A percentile compares a stretch with the other conserved stretches of the same genome.
phyloP scores from a whole-genome alignment of 768 basidiomycete genomes.

The Imleria badia region DNA sequence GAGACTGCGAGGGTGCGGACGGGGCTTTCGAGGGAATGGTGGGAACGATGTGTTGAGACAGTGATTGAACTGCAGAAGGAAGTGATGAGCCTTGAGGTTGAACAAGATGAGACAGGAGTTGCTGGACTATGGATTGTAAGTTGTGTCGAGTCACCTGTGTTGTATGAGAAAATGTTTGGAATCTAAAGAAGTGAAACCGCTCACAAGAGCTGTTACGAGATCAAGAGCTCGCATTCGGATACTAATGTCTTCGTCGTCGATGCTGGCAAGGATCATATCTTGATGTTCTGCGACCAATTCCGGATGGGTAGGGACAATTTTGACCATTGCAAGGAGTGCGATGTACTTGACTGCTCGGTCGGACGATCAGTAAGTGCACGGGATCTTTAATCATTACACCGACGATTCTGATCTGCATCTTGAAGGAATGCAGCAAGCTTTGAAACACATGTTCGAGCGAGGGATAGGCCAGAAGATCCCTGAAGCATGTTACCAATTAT shows the following conservation, averaged over 20 bases:
- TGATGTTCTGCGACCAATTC: conserved; percentile 90
- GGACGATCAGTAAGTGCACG: conserved; percentile 16
- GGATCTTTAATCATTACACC: conserved; percentile 35
- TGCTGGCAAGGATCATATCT: conserved; percentile 83
- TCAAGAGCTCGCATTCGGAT: conserved; percentile 96
- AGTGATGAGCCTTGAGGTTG: conserved; percentile 50
- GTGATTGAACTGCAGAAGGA: conserved; percentile 55
- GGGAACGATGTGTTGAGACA: conserved; percentile 52
- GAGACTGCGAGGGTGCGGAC: conserved; percentile 62
- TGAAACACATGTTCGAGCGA: conserved; percentile 87
- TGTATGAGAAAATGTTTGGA: not conserved
- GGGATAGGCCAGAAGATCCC: conserved; percentile 67
- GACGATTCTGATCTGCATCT: conserved; percentile 94
- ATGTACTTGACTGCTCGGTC: conserved; percentile 89
- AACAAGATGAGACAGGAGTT: conserved; percentile 84
- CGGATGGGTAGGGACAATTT: conserved; percentile 92
- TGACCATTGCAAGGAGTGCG: conserved; percentile 89
- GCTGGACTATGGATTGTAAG: conserved; percentile 86
- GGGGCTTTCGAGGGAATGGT: conserved; percentile 38
- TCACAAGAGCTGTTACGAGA: conserved; percentile 89
- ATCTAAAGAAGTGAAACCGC: conserved; percentile 9
- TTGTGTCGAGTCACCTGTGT: conserved; percentile 77
- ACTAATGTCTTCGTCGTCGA: conserved; percentile 92
- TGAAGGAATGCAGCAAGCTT: conserved; percentile 91
- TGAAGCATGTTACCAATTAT: conserved; percentile 97